Conservation (phyloP, 768 basidiomycete genomes). For the Jaapia argillacea region DNA sequence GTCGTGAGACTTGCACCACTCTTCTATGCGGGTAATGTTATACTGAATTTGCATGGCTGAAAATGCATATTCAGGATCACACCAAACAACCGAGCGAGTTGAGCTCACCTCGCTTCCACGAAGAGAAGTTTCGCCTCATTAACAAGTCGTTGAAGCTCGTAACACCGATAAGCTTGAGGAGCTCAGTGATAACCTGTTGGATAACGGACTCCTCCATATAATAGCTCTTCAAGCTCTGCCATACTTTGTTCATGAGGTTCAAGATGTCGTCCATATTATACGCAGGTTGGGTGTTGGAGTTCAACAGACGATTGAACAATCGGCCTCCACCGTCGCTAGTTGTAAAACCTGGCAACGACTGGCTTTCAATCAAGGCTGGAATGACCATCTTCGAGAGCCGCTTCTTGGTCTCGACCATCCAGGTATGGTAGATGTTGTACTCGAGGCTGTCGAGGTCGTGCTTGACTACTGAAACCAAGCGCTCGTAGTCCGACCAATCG, state of each 20-base stretch:
- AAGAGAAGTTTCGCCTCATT: slow-evolving; percentile 98
- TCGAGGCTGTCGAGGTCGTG: slow-evolving; percentile 97
- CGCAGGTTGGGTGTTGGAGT: slow-evolving; percentile 80
- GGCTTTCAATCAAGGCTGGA: slow-evolving; percentile 96
- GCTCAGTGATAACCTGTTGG: slow-evolving; percentile 90
- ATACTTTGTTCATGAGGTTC: slow-evolving; percentile 93
- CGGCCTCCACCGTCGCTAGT: slow-evolving; percentile 90
- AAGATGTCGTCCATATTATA: slow-evolving; percentile 98
- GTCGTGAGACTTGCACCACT: slow-evolving; percentile 99
- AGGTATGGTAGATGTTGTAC: slow-evolving; percentile 99
- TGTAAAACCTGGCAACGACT: slow-evolving; percentile 95
- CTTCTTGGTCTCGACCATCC: slow-evolving; percentile 98
- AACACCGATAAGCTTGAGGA: slow-evolving; percentile 92
- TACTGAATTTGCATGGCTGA: slow-evolving; percentile 99
- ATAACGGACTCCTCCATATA: slow-evolving; percentile 97
- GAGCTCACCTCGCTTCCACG: slow-evolving; percentile 92
- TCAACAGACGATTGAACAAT: slow-evolving; percentile 87
- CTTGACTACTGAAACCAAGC: slow-evolving; percentile 94
- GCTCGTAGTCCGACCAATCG: slow-evolving; percentile 96
- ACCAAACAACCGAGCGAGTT: background rate
- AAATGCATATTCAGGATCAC: background rate
- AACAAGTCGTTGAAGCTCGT: slow-evolving; percentile 97
- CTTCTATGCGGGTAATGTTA: slow-evolving; percentile 94
- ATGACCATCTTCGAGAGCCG: slow-evolving; percentile 95
- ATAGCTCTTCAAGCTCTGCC: slow-evolving; percentile 96